Percentiles rank a stretch among this genome's conserved stretches.
phyloP scores from a whole-genome alignment of 1,284 basidiomycete genomes.

The Ganoderma sp. region DNA sequence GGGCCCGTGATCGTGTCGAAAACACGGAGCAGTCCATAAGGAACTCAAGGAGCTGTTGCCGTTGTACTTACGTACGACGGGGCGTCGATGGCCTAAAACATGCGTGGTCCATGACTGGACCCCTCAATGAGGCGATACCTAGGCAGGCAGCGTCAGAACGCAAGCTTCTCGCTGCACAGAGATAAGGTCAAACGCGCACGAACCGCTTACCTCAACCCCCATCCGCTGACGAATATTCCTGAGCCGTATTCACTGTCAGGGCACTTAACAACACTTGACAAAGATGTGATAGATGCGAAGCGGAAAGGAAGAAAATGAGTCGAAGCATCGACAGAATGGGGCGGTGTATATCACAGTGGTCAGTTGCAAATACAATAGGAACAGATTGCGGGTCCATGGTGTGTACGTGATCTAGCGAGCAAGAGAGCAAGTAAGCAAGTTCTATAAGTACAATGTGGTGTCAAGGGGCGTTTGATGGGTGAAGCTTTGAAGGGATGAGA shows the following conservation, averaged over 20 bases:
- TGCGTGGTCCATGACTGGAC: background rate
- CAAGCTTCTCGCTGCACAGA: background rate
- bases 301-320: background rate
- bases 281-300: background rate
- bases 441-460: background rate
- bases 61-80: background rate
- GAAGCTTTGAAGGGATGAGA: background rate
- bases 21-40: background rate
- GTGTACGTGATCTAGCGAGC: background rate
- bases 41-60: background rate
- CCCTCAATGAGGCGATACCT: too few species aligned
- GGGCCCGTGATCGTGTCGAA: background rate
- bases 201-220: background rate
- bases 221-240: background rate
- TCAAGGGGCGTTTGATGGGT: background rate
- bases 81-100: background rate
- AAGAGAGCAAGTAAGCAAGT: background rate
- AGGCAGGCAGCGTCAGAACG: background rate
- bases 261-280: too few species aligned
- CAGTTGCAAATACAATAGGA: background rate
- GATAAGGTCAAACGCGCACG: background rate
- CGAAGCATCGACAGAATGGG: background rate
- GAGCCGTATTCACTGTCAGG: background rate
- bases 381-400: background rate
- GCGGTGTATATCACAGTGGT: background rate